Conservation (phyloP, 768 basidiomycete genomes). For the Leccinum pellstonianum region DNA sequence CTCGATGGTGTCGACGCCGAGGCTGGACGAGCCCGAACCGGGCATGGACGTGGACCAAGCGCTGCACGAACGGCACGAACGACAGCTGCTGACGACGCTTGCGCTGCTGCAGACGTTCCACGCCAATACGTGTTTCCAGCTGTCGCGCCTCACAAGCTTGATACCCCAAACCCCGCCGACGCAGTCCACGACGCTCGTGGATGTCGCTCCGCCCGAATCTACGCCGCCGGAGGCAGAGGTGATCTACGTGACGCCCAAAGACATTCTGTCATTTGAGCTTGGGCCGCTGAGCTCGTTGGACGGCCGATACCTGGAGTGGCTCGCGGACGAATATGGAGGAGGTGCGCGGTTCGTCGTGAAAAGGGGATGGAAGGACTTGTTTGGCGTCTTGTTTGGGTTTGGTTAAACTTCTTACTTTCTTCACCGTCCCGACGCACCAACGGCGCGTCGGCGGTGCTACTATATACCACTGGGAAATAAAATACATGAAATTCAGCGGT, state of each 20-base stretch:
- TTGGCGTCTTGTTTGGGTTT: constrained; percentile 44
- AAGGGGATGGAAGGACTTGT: constrained; percentile 48
- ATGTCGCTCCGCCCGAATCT: neutral
- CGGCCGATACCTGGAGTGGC: constrained; percentile 75
- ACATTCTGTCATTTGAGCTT: constrained; percentile 67
- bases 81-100: constrained; percentile 46
- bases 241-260: constrained; percentile 56
- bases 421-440: neutral
- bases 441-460: too few relatives aligned
- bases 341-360: constrained; percentile 40
- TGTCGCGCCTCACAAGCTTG: constrained; percentile 41
- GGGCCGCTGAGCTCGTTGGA: constrained; percentile 72
- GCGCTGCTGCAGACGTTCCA: constrained; percentile 69
- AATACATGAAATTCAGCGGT: too few relatives aligned
- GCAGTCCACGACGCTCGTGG: neutral
- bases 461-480: neutral
- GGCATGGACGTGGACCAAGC: constrained; percentile 11
- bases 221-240: constrained; percentile 20
- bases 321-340: constrained; percentile 62
- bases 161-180: constrained; percentile 11
- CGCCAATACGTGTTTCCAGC: constrained; percentile 58
- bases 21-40: constrained; percentile 27
- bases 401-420: constrained; percentile 21
- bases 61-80: constrained; percentile 33
- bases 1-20: constrained; percentile 20